Evolutionary conservation across 129 eudicot species (phyloP).

Genomic region (Lonicera japonica): DNA sequence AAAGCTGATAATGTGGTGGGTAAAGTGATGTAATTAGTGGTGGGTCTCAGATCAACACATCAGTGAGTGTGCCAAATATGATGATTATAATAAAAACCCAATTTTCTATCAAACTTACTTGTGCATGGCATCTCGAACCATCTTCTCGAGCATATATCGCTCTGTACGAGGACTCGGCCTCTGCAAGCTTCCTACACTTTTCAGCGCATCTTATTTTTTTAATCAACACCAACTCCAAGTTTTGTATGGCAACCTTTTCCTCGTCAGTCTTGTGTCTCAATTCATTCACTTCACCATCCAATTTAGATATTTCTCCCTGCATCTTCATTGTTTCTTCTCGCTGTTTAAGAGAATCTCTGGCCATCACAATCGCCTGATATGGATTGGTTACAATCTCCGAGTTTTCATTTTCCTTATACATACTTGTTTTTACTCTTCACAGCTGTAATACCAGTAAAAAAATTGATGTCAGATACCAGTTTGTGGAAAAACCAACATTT

Average conservation of each 20-base stretch:
- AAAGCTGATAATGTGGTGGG: not conserved
- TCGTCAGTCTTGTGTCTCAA: slow-evolving; percentile 70
- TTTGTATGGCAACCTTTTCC: slow-evolving; percentile 66
- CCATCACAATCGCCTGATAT: slow-evolving; percentile 81
- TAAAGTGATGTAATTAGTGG: too few relatives aligned
- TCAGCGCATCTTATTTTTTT: slow-evolving; percentile 76
- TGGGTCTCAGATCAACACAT: too few relatives aligned
- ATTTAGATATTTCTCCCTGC: slow-evolving; percentile 60
- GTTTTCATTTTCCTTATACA: slow-evolving; percentile 65
- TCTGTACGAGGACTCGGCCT: slow-evolving; percentile 86
- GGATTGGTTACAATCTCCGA: slow-evolving; percentile 60
- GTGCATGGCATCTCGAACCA: slow-evolving; percentile 98
- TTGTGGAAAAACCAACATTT: not conserved
- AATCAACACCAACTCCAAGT: slow-evolving; percentile 56
- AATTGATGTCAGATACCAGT: not conserved
- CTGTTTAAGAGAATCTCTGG: slow-evolving; percentile 72
- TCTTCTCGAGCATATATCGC: slow-evolving; percentile 89
- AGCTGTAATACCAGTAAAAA: slow-evolving; percentile 35
- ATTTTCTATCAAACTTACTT: slow-evolving; percentile 49
- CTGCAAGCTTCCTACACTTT: slow-evolving; percentile 80
- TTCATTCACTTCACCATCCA: slow-evolving; percentile 66
- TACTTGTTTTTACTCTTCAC: slow-evolving; percentile 37
- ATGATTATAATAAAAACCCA: too few relatives aligned
- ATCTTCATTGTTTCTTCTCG: slow-evolving; percentile 70
- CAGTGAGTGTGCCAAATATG: too few relatives aligned